phyloP scores from a whole-genome alignment of 352 stramenopile species.

The Phytophthora fragariae region DNA sequence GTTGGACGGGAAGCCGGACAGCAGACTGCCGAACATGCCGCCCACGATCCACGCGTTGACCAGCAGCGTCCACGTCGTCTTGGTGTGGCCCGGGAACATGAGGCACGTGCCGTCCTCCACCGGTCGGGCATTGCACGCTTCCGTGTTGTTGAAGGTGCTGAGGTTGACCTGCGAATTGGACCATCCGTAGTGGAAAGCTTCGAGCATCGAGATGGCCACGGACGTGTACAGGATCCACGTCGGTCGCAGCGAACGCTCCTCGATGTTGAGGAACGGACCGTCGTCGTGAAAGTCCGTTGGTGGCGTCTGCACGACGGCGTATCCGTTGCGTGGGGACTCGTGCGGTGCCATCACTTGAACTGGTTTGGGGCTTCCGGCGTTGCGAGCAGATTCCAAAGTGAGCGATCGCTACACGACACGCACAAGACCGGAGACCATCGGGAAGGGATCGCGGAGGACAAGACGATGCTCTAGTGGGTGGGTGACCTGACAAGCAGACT shows the following conservation, averaged over 20 bases:
- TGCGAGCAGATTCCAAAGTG: slow-evolving; percentile 18
- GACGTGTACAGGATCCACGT: slow-evolving; percentile 55
- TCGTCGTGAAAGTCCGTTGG: not conserved
- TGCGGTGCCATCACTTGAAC: not conserved
- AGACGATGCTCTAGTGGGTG: not conserved
- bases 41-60: slow-evolving; percentile 71
- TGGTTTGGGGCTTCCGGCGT: not conserved
- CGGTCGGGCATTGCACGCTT: slow-evolving; percentile 47
- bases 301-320: slow-evolving; percentile 23
- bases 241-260: slow-evolving; percentile 29
- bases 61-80: slow-evolving; percentile 56
- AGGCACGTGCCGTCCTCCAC: slow-evolving; percentile 55
- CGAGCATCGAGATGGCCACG: slow-evolving; percentile 42
- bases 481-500: slow-evolving; percentile 1
- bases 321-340: slow-evolving; percentile 17
- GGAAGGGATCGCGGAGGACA: slow-evolving; percentile 2
- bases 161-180: slow-evolving; percentile 62
- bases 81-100: slow-evolving; percentile 67
- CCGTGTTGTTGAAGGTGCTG: slow-evolving; percentile 56
- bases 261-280: slow-evolving; percentile 9
- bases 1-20: slow-evolving; percentile 49
- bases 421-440: not conserved
- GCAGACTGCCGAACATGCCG: slow-evolving; percentile 58
- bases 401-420: not conserved
- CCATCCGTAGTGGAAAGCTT: slow-evolving; percentile 69